Evolutionary conservation across 306 rosid species (phyloP).

Genomic region (Mimosa pudica): DNA sequence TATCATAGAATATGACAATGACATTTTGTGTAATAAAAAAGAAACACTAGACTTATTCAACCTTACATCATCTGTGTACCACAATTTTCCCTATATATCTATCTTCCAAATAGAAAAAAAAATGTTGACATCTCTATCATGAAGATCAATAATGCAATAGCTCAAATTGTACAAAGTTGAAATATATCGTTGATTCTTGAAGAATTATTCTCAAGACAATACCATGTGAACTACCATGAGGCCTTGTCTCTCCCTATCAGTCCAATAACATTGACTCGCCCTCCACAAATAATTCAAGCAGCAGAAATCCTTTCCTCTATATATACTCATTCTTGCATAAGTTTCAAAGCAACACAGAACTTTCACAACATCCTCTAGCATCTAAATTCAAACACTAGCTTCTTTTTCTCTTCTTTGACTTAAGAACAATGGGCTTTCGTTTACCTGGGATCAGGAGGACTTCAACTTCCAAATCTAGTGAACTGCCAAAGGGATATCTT

Average conservation of each 20-base stretch:
- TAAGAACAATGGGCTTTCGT: constrained; percentile 29
- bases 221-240: neutral
- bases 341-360: constrained; percentile 14
- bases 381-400: neutral
- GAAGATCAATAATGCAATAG: neutral
- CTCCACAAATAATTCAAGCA: neutral
- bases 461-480: constrained; percentile 1
- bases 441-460: constrained; percentile 21
- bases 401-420: constrained; percentile 3
- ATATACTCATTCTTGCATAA: constrained; percentile 1
- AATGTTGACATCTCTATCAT: neutral
- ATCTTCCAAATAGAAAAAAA: neutral
- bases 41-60: neutral
- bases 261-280: too few relatives aligned
- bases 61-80: neutral
- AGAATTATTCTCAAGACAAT: neutral
- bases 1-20: neutral
- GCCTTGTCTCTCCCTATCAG: neutral
- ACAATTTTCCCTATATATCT: neutral
- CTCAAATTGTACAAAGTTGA: neutral
- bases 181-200: neutral
- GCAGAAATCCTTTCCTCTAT: neutral
- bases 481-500: constrained; percentile 36
- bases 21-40: neutral
- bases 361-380: constrained; percentile 4